Conservation (phyloP, 2,329 filamentous ascomycete species). For the Triangularia setosa region DNA sequence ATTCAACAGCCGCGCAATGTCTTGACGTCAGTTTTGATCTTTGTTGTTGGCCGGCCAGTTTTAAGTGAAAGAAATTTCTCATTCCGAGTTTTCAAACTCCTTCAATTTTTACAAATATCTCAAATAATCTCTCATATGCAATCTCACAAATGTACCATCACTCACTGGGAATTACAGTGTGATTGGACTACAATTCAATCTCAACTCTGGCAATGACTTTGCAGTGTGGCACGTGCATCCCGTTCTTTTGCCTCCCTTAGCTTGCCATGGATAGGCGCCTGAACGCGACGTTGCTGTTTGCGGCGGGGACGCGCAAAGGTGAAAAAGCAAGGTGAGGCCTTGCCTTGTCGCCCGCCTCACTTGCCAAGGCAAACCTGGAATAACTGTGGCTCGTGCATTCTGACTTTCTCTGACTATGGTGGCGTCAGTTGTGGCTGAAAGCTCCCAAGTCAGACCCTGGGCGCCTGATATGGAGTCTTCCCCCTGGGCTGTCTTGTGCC, state of each 20-base stretch:
- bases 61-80: not conserved
- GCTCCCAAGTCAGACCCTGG: not conserved
- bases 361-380: not conserved
- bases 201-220: not conserved
- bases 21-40: constrained; percentile 10
- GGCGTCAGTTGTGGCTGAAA: constrained; percentile 4
- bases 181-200: not conserved
- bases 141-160: not conserved
- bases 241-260: constrained; percentile 7
- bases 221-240: constrained; percentile 5
- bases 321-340: not conserved
- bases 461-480: not conserved
- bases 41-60: not conserved
- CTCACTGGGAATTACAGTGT: not conserved
- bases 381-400: not conserved
- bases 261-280: constrained; percentile 7
- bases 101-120: not conserved
- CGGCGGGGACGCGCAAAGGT: not conserved
- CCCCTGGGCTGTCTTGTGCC: not conserved
- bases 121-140: not conserved
- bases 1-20: not conserved
- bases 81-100: not conserved
- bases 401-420: not conserved
- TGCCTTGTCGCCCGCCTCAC: not conserved
- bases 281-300: constrained; percentile 7